Base-by-base conservation (phyloP, 1,139 yeast species). In the Dujonia santamariae region DNA sequence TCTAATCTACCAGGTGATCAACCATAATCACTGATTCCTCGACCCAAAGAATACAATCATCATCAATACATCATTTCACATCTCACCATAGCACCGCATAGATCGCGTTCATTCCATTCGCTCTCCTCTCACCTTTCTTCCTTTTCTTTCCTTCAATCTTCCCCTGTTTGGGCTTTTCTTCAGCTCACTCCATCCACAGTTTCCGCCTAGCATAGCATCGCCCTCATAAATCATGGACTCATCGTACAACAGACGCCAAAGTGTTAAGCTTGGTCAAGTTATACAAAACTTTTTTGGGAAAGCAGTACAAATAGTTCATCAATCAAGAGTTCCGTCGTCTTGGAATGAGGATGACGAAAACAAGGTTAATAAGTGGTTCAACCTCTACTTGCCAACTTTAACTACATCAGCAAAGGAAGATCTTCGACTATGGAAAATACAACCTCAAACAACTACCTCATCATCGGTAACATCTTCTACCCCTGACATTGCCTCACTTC, bases 231-330 rank as follows among this genome's bases (percentile, higher is more conserved):
- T n/a, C 32, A 34, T 34, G 32, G 32, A 29, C 15, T 14, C 8
- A 4, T 29, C 32, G 11, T 24, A 19, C 26, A 29, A 23, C 8
- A 48, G 41, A 41, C 51, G 50, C 37, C 63, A 56, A 36, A 51
- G 50, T 34, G 54, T 66, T 32, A 69, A 69, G 45, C 53, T 67
- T 32, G 52, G 59, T 11, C 75, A 62, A 47, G 74, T 75, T 42
- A 61, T 74, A 11, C 77, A 79, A 61, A 83, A 83, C 63, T 84
- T 82, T 68, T 85, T 82, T 52, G 54, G 74, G 38, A 85, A 84
- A 51, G 69, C 85, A 3, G 84, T 83, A n/a, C 83, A 80, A 44
- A 63, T 83, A 16, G 68, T 80, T 15, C 36, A 36, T 20, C 38
- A 36, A 33, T 46, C 60, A 4, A 40, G 51, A 11, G 21, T 30